phyloP scores from a whole-genome alignment of 169 alveolate species.

The Neospora caninum region DNA sequence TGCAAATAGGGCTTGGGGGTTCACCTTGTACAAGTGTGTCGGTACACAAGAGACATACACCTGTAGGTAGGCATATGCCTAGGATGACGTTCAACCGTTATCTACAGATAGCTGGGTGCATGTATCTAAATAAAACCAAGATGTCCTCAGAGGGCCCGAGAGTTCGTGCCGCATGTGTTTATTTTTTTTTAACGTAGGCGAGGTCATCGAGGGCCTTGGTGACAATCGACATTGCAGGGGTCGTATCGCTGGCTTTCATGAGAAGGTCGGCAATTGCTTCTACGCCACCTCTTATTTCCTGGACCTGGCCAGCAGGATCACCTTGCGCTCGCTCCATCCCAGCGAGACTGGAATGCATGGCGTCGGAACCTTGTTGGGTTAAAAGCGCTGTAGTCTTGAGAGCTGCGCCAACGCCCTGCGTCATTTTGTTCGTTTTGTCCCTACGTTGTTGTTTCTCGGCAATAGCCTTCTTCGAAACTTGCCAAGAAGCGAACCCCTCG shows the following conservation, averaged over 20 bases:
- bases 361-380: constrained; percentile 52
- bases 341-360: not conserved
- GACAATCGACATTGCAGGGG: not conserved
- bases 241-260: not conserved
- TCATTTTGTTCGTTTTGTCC: constrained; percentile 2
- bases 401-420: constrained; percentile 57
- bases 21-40: too few relatives aligned
- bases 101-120: too few relatives aligned
- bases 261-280: constrained; percentile 16
- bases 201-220: constrained; percentile 3
- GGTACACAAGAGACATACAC: too few relatives aligned
- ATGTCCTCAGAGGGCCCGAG: too few relatives aligned
- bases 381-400: constrained; percentile 49
- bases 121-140: too few relatives aligned
- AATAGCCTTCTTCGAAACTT: constrained; percentile 7
- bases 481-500: constrained; percentile 62
- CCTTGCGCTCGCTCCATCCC: not conserved
- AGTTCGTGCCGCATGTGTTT: not conserved
- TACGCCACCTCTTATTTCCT: constrained; percentile 26
- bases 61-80: too few relatives aligned
- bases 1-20: too few relatives aligned
- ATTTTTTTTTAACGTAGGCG: not conserved
- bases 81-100: too few relatives aligned
- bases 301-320: not conserved
- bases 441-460: constrained; percentile 20